Base-by-base conservation (phyloP, 2,329 filamentous ascomycete species). In the Sclerotinia borealis region DNA sequence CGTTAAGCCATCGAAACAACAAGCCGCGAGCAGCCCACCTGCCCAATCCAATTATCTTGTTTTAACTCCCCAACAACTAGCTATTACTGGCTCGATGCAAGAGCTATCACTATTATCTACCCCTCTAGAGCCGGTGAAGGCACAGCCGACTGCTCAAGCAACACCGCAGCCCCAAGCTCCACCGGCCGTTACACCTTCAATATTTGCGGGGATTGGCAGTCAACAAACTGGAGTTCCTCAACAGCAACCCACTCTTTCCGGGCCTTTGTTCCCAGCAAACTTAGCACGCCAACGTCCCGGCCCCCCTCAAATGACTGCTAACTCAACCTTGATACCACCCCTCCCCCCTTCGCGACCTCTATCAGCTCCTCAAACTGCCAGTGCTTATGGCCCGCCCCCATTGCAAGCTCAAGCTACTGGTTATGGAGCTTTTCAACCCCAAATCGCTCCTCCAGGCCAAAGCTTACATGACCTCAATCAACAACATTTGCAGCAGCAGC, bases 331-430 rank as follows among this genome's bases (percentile, higher is more conserved):
- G 43, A 84, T 93, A 66, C 84, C 88, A 55, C 92, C 92, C 9
- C 92, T 85, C 31, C 80, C 90, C 22, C 92, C 92, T 13, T 84
- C 87, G 59, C 84, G 95, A 65, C 89, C 95, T 9, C 82, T 95
- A 15, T 97, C 93, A 47, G 93, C 95, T 45, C 93, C 95, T 31
- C 90, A 92, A 74, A 90, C 92, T 61, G 88, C 85, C 51, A 92
- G 83, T 75, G 83, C 81, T 5, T 95, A 96, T 74, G 83, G 84
- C 9, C 84, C 89, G 22, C 86, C 91, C 56, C 87, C 91, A 19
- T 77, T 97, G 69, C 88, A 93, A 74, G 87, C 92, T 59, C 93
- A 97, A 74, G 84, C 93, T 76, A 97, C 95, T 6, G 92, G 93
- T 10, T 61, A 61, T 61, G 55, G 55, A 22, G 45, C 54, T 25